Evolutionary conservation across 75 land plant species (phyloP), one percentile per base, ranked within the genome.

Genomic region (Selaginella moellendorffii): DNA sequence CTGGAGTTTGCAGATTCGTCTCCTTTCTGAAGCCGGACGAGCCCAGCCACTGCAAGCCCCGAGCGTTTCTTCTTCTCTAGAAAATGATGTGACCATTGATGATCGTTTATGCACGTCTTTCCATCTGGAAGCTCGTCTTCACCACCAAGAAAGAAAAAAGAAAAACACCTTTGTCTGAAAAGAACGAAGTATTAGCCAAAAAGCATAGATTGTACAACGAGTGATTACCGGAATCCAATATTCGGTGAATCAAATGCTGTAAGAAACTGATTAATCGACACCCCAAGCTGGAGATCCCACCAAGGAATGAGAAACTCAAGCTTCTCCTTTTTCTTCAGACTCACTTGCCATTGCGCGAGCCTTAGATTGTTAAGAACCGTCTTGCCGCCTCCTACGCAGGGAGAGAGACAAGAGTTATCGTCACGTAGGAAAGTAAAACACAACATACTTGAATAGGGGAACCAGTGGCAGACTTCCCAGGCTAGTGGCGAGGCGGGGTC

Each of bases 401-500:
- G 46, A 36, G 14, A 5, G 14, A 36, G 46, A 14, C 5, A 36
- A 5, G 14, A 5, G 46, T 36, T 5, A 36, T 36, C 5, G 5
- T 5, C 14, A 36, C 14, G 46, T 36, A 36, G 10, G 46, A 5
- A 36, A 36, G 10, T 5, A 36, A 5, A 36, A 17, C 60, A 18
- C 62, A 22, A 42, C 71, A 51, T 80, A 93, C 99, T 86, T 67
- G 96, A 80, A 52, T 79, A 74, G 52, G 99, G 96, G 66, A 89
- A 93, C 99, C 99, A 93, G 73, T 93, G 99, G 70, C 86, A 87
- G n/a, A 93, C 78, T 5, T 84, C 90, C 99, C 99, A 93, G 31
- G 83, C 83, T 24, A 89, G 87, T 19, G 99, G 99, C 24, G 99
- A 93, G 61, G 85, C 83, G 2, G 84, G 66, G 71, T 93, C 96